These are phyloP conservation scores for Podospora bellae-mahoneyi DNA, from an alignment of 495 filamentous ascomycete species.

Conservation along the genomic window DNA sequence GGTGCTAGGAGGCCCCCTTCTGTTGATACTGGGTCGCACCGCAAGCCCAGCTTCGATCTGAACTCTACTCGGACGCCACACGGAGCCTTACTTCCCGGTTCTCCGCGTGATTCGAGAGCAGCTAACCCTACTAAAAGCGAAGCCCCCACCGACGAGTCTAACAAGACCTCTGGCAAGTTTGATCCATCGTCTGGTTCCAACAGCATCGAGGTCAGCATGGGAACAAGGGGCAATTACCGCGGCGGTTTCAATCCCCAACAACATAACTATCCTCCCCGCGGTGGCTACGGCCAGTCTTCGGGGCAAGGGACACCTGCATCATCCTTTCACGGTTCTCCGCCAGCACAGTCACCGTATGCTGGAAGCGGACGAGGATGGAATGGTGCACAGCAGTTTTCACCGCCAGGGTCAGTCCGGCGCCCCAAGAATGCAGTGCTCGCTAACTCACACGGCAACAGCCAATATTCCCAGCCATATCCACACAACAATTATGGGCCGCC, in stretches of 20 bases:
- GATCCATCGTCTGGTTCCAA: slow-evolving; percentile 46
- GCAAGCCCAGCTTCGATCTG: slow-evolving; percentile 33
- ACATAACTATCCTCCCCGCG: slow-evolving; percentile 25
- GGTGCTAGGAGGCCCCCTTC: slow-evolving; percentile 35
- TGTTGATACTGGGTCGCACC: slow-evolving; percentile 36
- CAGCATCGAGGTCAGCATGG: slow-evolving; percentile 47
- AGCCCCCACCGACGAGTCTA: slow-evolving; percentile 33
- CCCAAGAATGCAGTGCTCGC: slow-evolving; percentile 11
- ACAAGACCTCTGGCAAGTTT: slow-evolving; percentile 22
- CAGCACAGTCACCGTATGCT: slow-evolving; percentile 62
- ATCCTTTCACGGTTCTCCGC: slow-evolving; percentile 66
- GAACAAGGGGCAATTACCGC: slow-evolving; percentile 39
- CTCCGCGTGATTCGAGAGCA: slow-evolving; percentile 36
- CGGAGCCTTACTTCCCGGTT: slow-evolving; percentile 32
- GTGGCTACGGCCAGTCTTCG: slow-evolving; percentile 56
- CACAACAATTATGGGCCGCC: slow-evolving; percentile 53
- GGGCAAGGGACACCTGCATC: slow-evolving; percentile 56
- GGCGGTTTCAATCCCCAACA: slow-evolving; percentile 37
- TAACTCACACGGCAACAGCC: slow-evolving; percentile 39
- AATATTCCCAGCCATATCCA: slow-evolving; percentile 56
- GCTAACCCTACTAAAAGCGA: slow-evolving; percentile 37
- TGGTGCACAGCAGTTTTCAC: slow-evolving; percentile 53
- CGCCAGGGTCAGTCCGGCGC: slow-evolving; percentile 53
- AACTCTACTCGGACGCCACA: slow-evolving; percentile 30
- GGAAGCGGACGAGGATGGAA: slow-evolving; percentile 58